These are phyloP conservation scores for Pholiota conissans DNA, from an alignment of 768 basidiomycete genomes.

Conservation along the genomic window DNA sequence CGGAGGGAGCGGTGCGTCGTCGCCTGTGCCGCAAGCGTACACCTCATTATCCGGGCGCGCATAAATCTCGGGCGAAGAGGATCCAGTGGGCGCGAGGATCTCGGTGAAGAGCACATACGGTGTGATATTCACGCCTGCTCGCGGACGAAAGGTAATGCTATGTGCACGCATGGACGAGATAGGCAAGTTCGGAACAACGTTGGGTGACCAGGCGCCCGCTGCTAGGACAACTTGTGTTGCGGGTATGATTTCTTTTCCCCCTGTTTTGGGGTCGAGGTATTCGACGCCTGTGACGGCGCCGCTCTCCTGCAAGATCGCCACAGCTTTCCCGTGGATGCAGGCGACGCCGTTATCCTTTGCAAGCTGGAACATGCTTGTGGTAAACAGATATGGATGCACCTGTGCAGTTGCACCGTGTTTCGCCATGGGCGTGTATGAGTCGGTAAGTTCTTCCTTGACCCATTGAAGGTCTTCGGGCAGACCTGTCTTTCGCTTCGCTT, in stretches of 20 bases:
- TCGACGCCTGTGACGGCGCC: slow-evolving; percentile 52
- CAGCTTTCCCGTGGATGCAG: slow-evolving; percentile 47
- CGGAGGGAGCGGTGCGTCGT: slow-evolving; percentile 65
- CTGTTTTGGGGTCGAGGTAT: slow-evolving; percentile 31
- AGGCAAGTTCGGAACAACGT: slow-evolving; percentile 54
- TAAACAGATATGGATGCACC: slow-evolving; percentile 76
- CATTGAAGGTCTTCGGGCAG: slow-evolving; percentile 54
- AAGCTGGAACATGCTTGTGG: slow-evolving; percentile 67
- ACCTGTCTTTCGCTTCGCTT: slow-evolving; percentile 26
- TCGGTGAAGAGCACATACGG: slow-evolving; percentile 86
- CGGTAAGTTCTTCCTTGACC: slow-evolving; percentile 59
- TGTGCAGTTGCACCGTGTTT: slow-evolving; percentile 63
- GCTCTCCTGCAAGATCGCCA: slow-evolving; percentile 37
- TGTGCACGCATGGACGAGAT: slow-evolving; percentile 69
- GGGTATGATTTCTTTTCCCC: slow-evolving; percentile 34
- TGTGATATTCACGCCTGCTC: slow-evolving; percentile 44
- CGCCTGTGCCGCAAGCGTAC: slow-evolving; percentile 80
- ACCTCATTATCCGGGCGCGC: slow-evolving; percentile 69
- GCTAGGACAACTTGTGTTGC: slow-evolving; percentile 75
- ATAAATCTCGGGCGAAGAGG: slow-evolving; percentile 66
- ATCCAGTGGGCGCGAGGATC: slow-evolving; percentile 38
- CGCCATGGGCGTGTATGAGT: slow-evolving; percentile 63
- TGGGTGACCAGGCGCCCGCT: slow-evolving; percentile 87
- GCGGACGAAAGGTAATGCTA: slow-evolving; percentile 64
- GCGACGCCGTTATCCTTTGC: slow-evolving; percentile 54